phyloP scores from a whole-genome alignment of 2,329 filamentous ascomycete species.

The Cladosporium sp. region DNA sequence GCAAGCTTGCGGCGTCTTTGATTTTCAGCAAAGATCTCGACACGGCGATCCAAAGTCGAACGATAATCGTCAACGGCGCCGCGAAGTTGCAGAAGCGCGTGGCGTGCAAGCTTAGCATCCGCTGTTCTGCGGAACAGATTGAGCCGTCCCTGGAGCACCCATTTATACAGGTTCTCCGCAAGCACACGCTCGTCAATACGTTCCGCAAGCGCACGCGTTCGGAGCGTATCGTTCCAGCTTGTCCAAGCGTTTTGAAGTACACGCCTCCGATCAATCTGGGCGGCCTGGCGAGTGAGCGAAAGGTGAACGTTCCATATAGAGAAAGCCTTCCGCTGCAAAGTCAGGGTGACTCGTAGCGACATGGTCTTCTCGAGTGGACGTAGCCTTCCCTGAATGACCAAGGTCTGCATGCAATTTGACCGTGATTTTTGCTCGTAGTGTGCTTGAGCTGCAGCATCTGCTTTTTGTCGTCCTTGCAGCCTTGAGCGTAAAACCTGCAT shows the following conservation, averaged over 20 bases:
- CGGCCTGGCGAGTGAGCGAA: slow-evolving; percentile 43
- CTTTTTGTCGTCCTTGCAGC: background rate
- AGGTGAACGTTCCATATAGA: slow-evolving; percentile 51
- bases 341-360: slow-evolving; percentile 45
- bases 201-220: slow-evolving; percentile 52
- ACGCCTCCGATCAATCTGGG: slow-evolving; percentile 52
- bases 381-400: slow-evolving; percentile 44
- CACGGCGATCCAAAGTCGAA: slow-evolving; percentile 21
- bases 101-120: slow-evolving; percentile 27
- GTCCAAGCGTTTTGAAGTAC: slow-evolving; percentile 60
- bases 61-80: slow-evolving; percentile 18
- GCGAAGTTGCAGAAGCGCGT: slow-evolving; percentile 20
- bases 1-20: slow-evolving; percentile 31
- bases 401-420: background rate
- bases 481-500: background rate
- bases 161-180: slow-evolving; percentile 60
- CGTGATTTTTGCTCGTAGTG: background rate
- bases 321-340: slow-evolving; percentile 50
- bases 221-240: slow-evolving; percentile 62
- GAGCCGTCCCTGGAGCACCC: slow-evolving; percentile 55
- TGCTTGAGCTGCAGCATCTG: background rate
- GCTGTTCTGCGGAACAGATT: slow-evolving; percentile 42
- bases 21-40: slow-evolving; percentile 27
- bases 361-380: slow-evolving; percentile 45
- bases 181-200: slow-evolving; percentile 58